These are phyloP conservation scores for Botrytis galanthina DNA, from an alignment of 2,329 filamentous ascomycete species.

Conservation along the genomic window DNA sequence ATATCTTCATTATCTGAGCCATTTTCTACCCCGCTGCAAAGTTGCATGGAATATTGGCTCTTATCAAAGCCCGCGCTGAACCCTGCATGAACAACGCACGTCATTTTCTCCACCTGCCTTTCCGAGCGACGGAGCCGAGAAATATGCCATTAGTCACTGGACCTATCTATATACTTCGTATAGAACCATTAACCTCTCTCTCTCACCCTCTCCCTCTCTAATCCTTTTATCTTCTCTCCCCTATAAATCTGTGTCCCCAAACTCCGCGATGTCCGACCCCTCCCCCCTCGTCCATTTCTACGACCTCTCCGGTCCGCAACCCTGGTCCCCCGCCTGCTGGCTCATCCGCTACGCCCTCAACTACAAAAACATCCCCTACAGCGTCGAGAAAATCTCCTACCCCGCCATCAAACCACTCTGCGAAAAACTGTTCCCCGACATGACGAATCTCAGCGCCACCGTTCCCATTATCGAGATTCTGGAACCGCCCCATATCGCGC, in stretches of 20 bases:
- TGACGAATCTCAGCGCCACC: slow-evolving; percentile 22
- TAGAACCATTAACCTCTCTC: background rate
- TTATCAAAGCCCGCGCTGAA: background rate
- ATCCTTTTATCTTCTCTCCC: background rate
- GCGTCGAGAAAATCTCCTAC: slow-evolving; percentile 23
- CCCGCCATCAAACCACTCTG: slow-evolving; percentile 28
- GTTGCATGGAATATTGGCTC: background rate
- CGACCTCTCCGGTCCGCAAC: slow-evolving; percentile 29
- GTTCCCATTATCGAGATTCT: slow-evolving; percentile 31
- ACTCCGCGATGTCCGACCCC: slow-evolving; percentile 16
- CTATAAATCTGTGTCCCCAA: background rate
- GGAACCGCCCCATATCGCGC: slow-evolving; percentile 18
- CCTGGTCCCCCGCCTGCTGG: slow-evolving; percentile 28
- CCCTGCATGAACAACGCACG: background rate
- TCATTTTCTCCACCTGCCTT: slow-evolving; percentile 4
- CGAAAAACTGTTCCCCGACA: slow-evolving; percentile 23
- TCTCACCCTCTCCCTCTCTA: background rate
- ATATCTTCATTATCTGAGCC: background rate
- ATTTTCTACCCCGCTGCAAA: background rate
- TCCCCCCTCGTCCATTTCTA: slow-evolving; percentile 29
- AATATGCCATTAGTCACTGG: background rate
- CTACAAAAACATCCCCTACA: slow-evolving; percentile 28
- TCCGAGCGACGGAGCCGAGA: slow-evolving; percentile 3
- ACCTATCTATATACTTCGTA: slow-evolving; percentile 1
- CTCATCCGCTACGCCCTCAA: slow-evolving; percentile 26